A percentile compares a stretch with the other conserved stretches of the same genome.
These are phyloP conservation scores for Barbarea vulgaris DNA, from an alignment of 345 rosid species.

Conservation along the genomic window DNA sequence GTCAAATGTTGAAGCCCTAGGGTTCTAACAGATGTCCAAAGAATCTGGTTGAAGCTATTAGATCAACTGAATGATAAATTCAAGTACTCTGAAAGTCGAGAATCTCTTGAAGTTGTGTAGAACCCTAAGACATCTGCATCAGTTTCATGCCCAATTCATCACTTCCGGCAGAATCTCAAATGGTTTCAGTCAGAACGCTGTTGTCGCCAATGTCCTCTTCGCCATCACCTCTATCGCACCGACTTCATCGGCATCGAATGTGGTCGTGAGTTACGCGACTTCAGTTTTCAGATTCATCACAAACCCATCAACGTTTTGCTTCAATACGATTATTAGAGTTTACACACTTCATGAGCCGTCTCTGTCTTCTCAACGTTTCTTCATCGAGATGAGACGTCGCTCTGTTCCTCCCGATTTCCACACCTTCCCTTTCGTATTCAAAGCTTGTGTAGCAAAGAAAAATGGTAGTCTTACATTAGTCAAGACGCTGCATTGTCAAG, in stretches of 20 bases:
- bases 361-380: conserved; percentile 54
- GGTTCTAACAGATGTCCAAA: background rate
- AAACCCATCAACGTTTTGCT: conserved; percentile 62
- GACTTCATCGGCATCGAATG: conserved; percentile 3
- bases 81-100: background rate
- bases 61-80: conserved; percentile 23
- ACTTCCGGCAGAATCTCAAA: conserved; percentile 33
- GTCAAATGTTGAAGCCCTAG: background rate
- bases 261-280: conserved; percentile 43
- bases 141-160: conserved; percentile 33
- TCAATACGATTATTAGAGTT: conserved; percentile 55
- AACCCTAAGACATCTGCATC: conserved; percentile 38
- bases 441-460: conserved; percentile 55
- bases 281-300: conserved; percentile 48
- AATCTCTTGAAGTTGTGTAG: conserved; percentile 37
- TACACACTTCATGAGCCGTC: conserved; percentile 56
- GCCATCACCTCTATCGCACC: conserved; percentile 43
- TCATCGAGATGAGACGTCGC: conserved; percentile 55
- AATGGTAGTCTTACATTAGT: conserved; percentile 31
- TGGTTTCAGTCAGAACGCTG: conserved; percentile 1
- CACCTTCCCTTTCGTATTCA: conserved; percentile 68
- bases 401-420: conserved; percentile 63
- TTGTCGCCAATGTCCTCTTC: conserved; percentile 49
- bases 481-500: conserved; percentile 54
- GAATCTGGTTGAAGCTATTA: background rate